Base-by-base conservation (phyloP, 1,284 basidiomycete species). In the Acaromyces ingoldii region DNA sequence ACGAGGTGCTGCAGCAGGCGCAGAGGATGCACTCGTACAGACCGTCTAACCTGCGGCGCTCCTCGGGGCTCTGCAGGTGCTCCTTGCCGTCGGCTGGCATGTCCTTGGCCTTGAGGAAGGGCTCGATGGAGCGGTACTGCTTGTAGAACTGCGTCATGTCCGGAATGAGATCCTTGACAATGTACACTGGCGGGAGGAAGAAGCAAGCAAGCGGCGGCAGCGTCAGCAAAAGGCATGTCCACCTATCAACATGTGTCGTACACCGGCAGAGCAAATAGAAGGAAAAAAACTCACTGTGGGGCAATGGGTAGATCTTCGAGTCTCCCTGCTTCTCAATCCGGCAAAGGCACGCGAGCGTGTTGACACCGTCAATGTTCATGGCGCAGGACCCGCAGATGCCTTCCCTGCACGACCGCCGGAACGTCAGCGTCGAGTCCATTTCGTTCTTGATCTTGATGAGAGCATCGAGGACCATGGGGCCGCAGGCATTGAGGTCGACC, bases 391-490 rank as follows among this genome's bases (percentile, higher is more conserved):
- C 95, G 74, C 95, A 97, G 71, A 97, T 98, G 58, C 93, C 93
- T 81, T 97, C 93, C 64, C 93, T 81, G 82, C 93, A 98, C 28
- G 90, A 95, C 53, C 92, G 85, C 36, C 92, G 86, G 82, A 97
- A 97, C 15, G 92, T 96, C 40, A 98, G 81, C 1, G 93, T 95
- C 6, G 93, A 88, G 80, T 97, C 93, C 24, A 92, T 76, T 78
- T 97, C 92, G 78, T 97, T 97, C 84, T 98, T 98, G 77, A 98
- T 96, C 80, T 98, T 97, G 80, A 97, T 95, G 68, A 93, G 83
- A 1, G 70, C 69, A 70, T 93, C 91, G 42, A 92, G 84, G 48
- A 89, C 87, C 95, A 98, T 98, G 58, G 93, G 93, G 7, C 93
- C 93, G 40, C 87, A 91, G 79, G 91, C 85, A 80, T 90, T 89